phyloP scores from a whole-genome alignment of 2,329 filamentous ascomycete genomes.

The Colletotrichum sp. region DNA sequence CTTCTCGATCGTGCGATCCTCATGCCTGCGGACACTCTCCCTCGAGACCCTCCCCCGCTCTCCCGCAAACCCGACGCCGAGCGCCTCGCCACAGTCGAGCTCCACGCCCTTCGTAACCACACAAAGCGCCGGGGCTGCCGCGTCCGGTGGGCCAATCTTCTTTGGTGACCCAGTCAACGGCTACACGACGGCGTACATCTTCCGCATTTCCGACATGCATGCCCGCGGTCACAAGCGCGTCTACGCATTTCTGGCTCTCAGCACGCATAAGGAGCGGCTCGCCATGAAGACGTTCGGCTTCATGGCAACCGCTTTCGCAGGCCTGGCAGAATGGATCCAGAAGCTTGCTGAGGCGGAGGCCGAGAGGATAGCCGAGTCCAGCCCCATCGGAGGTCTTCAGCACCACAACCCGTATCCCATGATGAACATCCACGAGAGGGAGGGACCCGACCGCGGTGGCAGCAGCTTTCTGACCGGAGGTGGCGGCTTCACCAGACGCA shows the following conservation, averaged over 20 bases:
- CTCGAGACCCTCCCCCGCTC: slow-evolving; percentile 69
- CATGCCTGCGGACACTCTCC: slow-evolving; percentile 69
- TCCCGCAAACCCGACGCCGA: slow-evolving; percentile 32
- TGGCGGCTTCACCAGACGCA: slow-evolving; percentile 61
- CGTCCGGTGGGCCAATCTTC: slow-evolving; percentile 70
- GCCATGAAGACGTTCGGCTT: slow-evolving; percentile 71
- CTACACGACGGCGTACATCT: slow-evolving; percentile 74
- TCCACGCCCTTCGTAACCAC: slow-evolving; percentile 58
- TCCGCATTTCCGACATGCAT: slow-evolving; percentile 71
- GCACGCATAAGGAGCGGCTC: slow-evolving; percentile 67
- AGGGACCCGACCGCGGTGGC: slow-evolving; percentile 40
- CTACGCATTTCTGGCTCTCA: slow-evolving; percentile 70
- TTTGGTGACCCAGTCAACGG: slow-evolving; percentile 70
- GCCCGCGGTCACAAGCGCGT: slow-evolving; percentile 72
- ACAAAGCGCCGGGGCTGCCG: slow-evolving; percentile 56
- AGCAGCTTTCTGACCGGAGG: slow-evolving; percentile 64
- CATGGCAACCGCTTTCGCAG: slow-evolving; percentile 66
- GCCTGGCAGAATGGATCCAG: slow-evolving; percentile 70
- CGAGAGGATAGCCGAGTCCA: slow-evolving; percentile 55
- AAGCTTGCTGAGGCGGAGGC: slow-evolving; percentile 67
- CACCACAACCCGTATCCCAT: slow-evolving; percentile 35
- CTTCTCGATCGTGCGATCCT: slow-evolving; percentile 70
- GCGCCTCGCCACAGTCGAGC: slow-evolving; percentile 29
- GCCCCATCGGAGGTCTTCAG: slow-evolving; percentile 44
- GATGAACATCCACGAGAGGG: background rate